These are phyloP conservation scores for Trichosporon faecale DNA, from an alignment of 1,284 basidiomycete genomes.

Conservation along the genomic window DNA sequence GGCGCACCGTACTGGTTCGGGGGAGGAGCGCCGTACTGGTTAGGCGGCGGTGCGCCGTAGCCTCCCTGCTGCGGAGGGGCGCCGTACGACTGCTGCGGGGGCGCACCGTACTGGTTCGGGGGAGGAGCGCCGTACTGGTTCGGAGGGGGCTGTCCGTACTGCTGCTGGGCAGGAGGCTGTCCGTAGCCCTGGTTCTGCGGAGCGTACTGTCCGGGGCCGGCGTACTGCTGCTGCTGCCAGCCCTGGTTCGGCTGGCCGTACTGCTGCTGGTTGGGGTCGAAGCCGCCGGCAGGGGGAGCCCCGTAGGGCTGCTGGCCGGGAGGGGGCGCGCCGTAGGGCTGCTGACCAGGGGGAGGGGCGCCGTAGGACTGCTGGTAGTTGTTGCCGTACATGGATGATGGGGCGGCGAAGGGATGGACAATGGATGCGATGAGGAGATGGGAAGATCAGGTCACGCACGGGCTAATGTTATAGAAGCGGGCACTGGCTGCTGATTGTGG, in stretches of 20 bases:
- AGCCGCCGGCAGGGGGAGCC: slow-evolving; percentile 6
- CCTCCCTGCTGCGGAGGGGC: slow-evolving; percentile 16
- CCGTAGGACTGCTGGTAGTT: slow-evolving; percentile 13
- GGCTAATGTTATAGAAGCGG: neutral
- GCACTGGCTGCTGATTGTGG: neutral
- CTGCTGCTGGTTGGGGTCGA: slow-evolving; percentile 11
- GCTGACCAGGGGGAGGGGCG: neutral
- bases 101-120: slow-evolving; percentile 23
- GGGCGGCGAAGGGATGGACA: neutral
- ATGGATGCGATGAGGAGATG: neutral
- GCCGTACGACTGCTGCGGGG: slow-evolving; percentile 16
- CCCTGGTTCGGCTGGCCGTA: slow-evolving; percentile 26
- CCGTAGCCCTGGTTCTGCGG: slow-evolving; percentile 18
- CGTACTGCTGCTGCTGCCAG: slow-evolving; percentile 14
- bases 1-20: slow-evolving; percentile 27
- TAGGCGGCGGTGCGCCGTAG: slow-evolving; percentile 21
- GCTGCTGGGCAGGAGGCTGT: slow-evolving; percentile 2
- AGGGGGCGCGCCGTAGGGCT: slow-evolving; percentile 11
- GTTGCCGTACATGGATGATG: slow-evolving; percentile 19
- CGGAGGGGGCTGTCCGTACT: slow-evolving; percentile 11
- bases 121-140: slow-evolving; percentile 22
- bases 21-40: slow-evolving; percentile 19
- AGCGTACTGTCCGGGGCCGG: slow-evolving; percentile 16
- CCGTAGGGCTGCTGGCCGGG: slow-evolving; percentile 25
- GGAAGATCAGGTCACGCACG: slow-evolving; percentile 9